Conservation (phyloP, 305 asterid genomes). For the Fraxinus latifolia region DNA sequence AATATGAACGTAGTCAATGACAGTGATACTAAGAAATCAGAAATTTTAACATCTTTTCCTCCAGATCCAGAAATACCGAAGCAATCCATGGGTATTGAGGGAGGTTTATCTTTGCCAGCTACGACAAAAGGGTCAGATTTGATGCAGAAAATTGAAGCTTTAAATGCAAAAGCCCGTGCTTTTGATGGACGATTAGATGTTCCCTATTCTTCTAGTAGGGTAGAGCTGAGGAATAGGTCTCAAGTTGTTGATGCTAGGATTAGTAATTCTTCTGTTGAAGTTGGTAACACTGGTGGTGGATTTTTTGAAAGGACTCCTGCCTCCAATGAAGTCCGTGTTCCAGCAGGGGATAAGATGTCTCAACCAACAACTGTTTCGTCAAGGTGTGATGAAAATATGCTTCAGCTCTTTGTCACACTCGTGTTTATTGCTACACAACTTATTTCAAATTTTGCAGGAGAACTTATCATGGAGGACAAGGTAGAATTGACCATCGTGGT, state of each 20-base stretch:
- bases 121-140: slow-evolving; percentile 50
- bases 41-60: slow-evolving; percentile 35
- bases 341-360: slow-evolving; percentile 37
- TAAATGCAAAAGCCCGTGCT: slow-evolving; percentile 76
- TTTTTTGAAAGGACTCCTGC: slow-evolving; percentile 31
- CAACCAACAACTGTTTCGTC: slow-evolving; percentile 47
- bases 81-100: slow-evolving; percentile 32
- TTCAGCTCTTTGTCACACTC: background rate
- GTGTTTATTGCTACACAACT: slow-evolving; percentile 18
- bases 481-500: slow-evolving; percentile 50
- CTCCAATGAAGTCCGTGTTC: slow-evolving; percentile 35
- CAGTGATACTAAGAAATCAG: slow-evolving; percentile 40
- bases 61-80: slow-evolving; percentile 41
- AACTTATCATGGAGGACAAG: slow-evolving; percentile 47
- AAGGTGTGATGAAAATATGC: slow-evolving; percentile 41
- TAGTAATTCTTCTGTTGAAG: slow-evolving; percentile 34
- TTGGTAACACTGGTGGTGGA: slow-evolving; percentile 28
- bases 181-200: slow-evolving; percentile 57
- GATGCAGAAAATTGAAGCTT: slow-evolving; percentile 76
- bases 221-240: slow-evolving; percentile 42
- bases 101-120: slow-evolving; percentile 39
- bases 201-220: slow-evolving; percentile 32
- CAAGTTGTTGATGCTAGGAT: slow-evolving; percentile 33
- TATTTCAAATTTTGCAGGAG: slow-evolving; percentile 46
- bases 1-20: slow-evolving; percentile 39